Base-by-base conservation (phyloP, 768 basidiomycete species). In the Tulasnella sp. region DNA sequence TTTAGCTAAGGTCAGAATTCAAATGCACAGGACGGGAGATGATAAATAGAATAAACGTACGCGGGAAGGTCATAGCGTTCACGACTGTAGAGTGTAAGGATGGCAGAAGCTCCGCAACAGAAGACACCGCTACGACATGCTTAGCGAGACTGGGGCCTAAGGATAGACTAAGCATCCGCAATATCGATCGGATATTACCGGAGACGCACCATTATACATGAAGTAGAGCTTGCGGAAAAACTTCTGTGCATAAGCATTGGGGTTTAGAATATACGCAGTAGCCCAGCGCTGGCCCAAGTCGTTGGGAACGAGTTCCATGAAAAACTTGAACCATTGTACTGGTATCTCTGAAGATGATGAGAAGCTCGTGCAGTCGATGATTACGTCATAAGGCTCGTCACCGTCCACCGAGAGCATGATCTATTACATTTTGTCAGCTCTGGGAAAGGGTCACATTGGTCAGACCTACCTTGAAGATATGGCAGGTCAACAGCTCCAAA, bases 291-390 rank as follows among this genome's bases (percentile, higher is more conserved):
- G 67, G 43, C 83, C 78, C 56, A 89, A 77, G 60, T 91, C 87
- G 24, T 69, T 68, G 4, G 90, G 87, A 55, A 86, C 79, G 19
- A 87, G 72, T 67, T 90, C 86, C 11, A 82, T 78, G 60, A 85
- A 83, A 55, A 81, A 84, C 69, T 85, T 87, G 48, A 91, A 67
- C 85, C 85, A 89, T 62, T 86, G 84, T 8, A 87, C 72, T 0
- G 91, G 90, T 7, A 91, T 73, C 69, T 91, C 87, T 0, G 87
- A 87, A 9, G 78, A 76, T 1, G 83, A 75, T 2, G 81, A 76
- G 68, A 92, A 91, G 8, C 77, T 78, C 34, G 89, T 91, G 70
- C 84, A 90, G 64, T 93, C 90, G 30, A 92, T 67, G 62, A 93
- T 78, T 49, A 93, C 72, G 49, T 90, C 85, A 66, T 84, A 87